Evolutionary conservation across 2,329 filamentous ascomycete species (phyloP).

Genomic region (Fusarium heterosporum): DNA sequence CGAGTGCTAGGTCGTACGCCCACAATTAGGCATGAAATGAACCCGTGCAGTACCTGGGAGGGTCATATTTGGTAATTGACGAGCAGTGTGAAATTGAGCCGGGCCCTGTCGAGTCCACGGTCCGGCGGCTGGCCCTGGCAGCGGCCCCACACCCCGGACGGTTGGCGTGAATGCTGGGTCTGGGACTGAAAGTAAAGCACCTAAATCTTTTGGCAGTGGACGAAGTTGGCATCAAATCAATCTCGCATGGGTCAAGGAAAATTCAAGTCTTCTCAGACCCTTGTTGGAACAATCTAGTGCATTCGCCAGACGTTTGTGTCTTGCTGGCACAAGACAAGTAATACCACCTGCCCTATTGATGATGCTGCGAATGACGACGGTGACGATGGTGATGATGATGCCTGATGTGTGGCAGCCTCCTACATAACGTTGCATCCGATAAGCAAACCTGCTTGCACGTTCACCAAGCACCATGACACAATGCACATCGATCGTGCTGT

Average conservation of each 20-base stretch:
- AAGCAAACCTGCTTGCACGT: constrained; percentile 19
- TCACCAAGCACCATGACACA: constrained; percentile 22
- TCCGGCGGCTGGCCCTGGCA: constrained; percentile 36
- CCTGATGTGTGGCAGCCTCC: not conserved
- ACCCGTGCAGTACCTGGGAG: constrained; percentile 13
- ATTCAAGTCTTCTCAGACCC: constrained; percentile 21
- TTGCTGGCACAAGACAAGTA: constrained; percentile 22
- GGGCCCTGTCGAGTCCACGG: constrained; percentile 26
- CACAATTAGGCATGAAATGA: constrained; percentile 37
- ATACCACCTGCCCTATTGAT: constrained; percentile 9
- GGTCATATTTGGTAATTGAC: constrained; percentile 29
- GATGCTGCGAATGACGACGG: constrained; percentile 1
- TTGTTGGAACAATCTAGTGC: constrained; percentile 14
- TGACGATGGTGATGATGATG: constrained; percentile 6
- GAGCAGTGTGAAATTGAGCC: constrained; percentile 26
- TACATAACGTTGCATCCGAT: constrained; percentile 8
- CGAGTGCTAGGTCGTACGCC: constrained; percentile 34
- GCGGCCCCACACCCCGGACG: constrained; percentile 47
- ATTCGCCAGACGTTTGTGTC: not conserved
- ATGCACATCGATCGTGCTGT: constrained; percentile 4
- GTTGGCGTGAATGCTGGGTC: constrained; percentile 39
- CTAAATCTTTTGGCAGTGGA: constrained; percentile 17
- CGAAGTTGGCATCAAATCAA: constrained; percentile 5
- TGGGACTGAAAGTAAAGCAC: constrained; percentile 31
- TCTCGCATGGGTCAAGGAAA: constrained; percentile 26